Evolutionary conservation across 108 stramenopile species (phyloP).

Genomic region (Fistulifera pelliculosa): DNA sequence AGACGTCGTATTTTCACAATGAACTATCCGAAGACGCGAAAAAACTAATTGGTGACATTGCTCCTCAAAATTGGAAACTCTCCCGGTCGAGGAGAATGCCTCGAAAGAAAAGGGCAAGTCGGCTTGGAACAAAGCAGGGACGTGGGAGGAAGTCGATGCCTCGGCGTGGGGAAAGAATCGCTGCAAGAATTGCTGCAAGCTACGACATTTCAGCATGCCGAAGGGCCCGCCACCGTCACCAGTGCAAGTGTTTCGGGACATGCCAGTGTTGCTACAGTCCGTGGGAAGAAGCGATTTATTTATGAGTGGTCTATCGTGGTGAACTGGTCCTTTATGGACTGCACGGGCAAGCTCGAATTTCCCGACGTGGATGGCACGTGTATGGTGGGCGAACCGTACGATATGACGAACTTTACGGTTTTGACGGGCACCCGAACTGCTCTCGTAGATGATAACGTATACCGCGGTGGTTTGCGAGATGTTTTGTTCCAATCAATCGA

Average conservation of each 20-base stretch:
- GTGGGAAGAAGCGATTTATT: conserved; percentile 88
- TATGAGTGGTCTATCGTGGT: conserved; percentile 76
- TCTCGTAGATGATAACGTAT: conserved; percentile 62
- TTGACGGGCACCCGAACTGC: conserved; percentile 40
- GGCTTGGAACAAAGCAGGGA: conserved; percentile 88
- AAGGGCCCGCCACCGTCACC: conserved; percentile 43
- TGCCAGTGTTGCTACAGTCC: conserved; percentile 74
- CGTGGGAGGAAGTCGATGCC: conserved; percentile 90
- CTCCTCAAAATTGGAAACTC: conserved; percentile 79
- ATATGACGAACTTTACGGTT: conserved; percentile 54
- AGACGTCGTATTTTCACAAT: conserved; percentile 93
- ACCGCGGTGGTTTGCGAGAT: conserved; percentile 65
- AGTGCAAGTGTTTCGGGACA: conserved; percentile 61
- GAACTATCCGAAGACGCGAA: conserved; percentile 91
- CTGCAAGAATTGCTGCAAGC: conserved; percentile 37
- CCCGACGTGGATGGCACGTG: conserved; percentile 82
- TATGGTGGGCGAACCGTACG: conserved; percentile 72
- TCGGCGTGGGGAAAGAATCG: conserved; percentile 76
- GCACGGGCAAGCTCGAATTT: conserved; percentile 46
- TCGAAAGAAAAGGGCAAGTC: conserved; percentile 19
- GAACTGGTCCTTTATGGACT: conserved; percentile 44
- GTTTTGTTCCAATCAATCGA: conserved; percentile 54
- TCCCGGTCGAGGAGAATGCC: background rate
- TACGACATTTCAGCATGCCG: conserved; percentile 49
- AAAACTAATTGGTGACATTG: conserved; percentile 89